Evolutionary conservation across 768 basidiomycete species (phyloP), one percentile per base, ranked within the genome.

Genomic region (Harrya chromipes): DNA sequence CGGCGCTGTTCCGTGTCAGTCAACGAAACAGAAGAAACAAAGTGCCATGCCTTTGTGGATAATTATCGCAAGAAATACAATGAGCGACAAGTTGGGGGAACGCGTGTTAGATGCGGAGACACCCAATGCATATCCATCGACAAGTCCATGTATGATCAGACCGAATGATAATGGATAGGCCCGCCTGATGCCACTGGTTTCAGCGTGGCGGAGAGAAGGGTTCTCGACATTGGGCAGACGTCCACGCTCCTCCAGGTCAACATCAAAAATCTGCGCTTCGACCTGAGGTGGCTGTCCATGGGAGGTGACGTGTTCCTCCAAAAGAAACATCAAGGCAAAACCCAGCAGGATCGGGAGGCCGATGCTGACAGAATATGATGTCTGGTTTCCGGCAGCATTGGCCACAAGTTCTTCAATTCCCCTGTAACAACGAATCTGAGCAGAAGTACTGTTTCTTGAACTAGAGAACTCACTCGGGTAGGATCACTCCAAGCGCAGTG

Each of bases 91-190:
- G 31, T 72, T 75, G 20, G 72, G 73, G 16, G 72, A 68, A 49
- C 55, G 71, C 1, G 67, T 49, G 17, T 64, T 61, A 10, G 85
- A 70, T 12, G 79, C 76, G 3, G 88, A 86, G 17, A 93, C 87
- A 20, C 95, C 97, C 34, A 98, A 73, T 3, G 91, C 92, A 49
- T 97, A 83, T 4, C 97, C 94, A 67, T 99, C 97, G 0, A 93
- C 89, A 41, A 94, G 75, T 1, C 84, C 89, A 62, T 99, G 95
- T 21, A 93, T 79, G 21, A 91, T 77, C 39, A 98, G 73, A 1
- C 94, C 97, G 9, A 97, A 68, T 0, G 93, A 90, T 33, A 94
- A 76, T 33, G 93, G 77, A 43, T 85, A 80, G 9, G 84, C 84
- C 14, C 71, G 71, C 31, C 62, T 60, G 27, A 67, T 65, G 57